Percentiles rank a stretch among this genome's conserved stretches.
Evolutionary conservation across 495 filamentous ascomycete genomes (phyloP).

Genomic region (Stereocaulon alpinum): DNA sequence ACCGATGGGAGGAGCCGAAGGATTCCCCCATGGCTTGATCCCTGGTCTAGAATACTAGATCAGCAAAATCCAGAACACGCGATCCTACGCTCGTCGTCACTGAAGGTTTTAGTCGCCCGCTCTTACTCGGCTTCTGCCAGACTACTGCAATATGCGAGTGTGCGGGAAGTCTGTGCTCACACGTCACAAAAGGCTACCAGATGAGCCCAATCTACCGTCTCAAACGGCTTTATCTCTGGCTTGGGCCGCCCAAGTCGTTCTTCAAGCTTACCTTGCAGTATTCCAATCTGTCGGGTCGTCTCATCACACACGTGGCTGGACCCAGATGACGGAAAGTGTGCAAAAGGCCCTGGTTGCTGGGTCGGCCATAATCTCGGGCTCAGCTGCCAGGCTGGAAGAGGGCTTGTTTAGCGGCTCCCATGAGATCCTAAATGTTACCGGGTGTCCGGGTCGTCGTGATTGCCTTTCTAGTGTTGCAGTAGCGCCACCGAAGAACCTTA

Average conservation of each 20-base stretch:
- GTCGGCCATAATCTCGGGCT: not conserved
- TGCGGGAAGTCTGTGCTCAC: not conserved
- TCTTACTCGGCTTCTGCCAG: not conserved
- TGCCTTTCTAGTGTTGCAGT: constrained; percentile 1
- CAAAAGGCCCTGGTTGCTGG: not conserved
- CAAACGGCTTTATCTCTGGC: too few relatives aligned
- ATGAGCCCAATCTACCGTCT: not conserved
- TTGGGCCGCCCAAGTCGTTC: too few relatives aligned
- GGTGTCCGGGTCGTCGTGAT: not conserved
- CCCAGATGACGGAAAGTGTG: not conserved
- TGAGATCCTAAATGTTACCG: constrained; percentile 1
- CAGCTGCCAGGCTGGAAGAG: not conserved
- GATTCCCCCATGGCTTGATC: too few relatives aligned
- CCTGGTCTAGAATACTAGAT: too few relatives aligned
- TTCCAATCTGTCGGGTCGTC: not conserved
- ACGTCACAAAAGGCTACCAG: not conserved
- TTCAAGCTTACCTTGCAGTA: too few relatives aligned
- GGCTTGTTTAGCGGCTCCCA: not conserved
- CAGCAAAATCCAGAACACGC: too few relatives aligned
- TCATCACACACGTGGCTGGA: not conserved
- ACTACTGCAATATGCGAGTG: too few relatives aligned
- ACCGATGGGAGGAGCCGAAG: too few relatives aligned
- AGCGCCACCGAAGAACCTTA: not conserved
- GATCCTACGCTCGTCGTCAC: not conserved
- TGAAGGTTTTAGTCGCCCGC: not conserved